Conservation (phyloP, 768 basidiomycete species). For the Artomyces pyxidatus region DNA sequence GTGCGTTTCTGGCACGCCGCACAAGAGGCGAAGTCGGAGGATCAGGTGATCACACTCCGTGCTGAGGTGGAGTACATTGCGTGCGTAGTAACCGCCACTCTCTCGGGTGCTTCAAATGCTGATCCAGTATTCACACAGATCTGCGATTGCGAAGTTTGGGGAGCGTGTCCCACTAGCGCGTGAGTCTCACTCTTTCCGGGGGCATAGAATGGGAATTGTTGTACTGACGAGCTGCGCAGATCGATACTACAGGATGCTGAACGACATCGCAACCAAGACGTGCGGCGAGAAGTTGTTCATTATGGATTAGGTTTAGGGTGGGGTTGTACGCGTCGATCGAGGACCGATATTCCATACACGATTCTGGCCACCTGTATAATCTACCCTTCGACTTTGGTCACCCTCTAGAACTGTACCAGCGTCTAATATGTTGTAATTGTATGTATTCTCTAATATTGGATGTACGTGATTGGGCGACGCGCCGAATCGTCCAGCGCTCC, state of each 20-base stretch:
- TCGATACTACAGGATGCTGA: conserved; percentile 50
- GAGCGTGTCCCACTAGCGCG: conserved; percentile 60
- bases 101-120: neutral
- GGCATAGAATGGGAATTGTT: no score
- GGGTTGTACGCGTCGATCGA: neutral
- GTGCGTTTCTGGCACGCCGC: conserved; percentile 60
- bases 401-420: neutral
- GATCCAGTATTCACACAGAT: conserved; percentile 26
- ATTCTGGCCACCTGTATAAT: neutral
- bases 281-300: conserved; percentile 16
- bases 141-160: conserved; percentile 53
- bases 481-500: no score
- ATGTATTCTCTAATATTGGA: no score
- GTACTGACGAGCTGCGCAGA: no score
- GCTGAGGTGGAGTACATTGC: conserved; percentile 63
- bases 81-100: conserved; percentile 29
- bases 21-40: conserved; percentile 43
- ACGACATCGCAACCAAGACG: conserved; percentile 25
- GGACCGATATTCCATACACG: no score
- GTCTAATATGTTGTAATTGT: no score
- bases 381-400: neutral
- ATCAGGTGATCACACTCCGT: conserved; percentile 51
- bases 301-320: neutral
- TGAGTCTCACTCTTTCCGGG: no score
- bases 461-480: no score